Conservation (phyloP, 148 eudicot species). For the Chenopodium berlandieri region DNA sequence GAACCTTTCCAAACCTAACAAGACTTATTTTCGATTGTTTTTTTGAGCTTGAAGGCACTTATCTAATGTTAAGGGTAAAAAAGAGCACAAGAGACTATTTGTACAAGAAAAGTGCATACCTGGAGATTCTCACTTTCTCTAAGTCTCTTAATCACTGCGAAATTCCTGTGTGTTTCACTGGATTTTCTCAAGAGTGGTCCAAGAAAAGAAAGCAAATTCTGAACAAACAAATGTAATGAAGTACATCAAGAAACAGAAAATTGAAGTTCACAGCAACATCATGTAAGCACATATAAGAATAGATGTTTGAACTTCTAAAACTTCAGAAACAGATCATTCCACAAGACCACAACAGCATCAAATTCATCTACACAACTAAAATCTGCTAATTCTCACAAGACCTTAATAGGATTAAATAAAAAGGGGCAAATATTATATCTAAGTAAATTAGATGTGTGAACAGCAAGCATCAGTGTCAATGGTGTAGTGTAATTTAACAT, state of each 20-base stretch:
- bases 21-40: too few relatives aligned
- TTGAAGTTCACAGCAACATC: not conserved
- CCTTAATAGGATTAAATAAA: not conserved
- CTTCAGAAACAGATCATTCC: not conserved
- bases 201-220: constrained; percentile 90
- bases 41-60: too few relatives aligned
- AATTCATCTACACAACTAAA: not conserved
- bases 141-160: constrained; percentile 77
- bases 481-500: too few relatives aligned
- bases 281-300: not conserved
- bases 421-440: not conserved
- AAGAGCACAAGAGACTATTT: not conserved
- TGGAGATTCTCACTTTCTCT: constrained; percentile 94
- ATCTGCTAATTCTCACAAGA: not conserved
- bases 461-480: not conserved
- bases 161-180: constrained; percentile 85
- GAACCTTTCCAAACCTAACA: too few relatives aligned
- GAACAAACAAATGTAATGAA: constrained; percentile 25
- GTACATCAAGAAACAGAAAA: constrained; percentile 3
- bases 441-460: not conserved
- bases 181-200: constrained; percentile 94
- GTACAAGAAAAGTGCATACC: constrained; percentile 42
- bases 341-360: not conserved
- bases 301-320: not conserved
- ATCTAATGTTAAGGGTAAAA: not conserved